Base-by-base conservation (phyloP, 2,329 filamentous ascomycete species). In the Emmonsiellopsis sp. region DNA sequence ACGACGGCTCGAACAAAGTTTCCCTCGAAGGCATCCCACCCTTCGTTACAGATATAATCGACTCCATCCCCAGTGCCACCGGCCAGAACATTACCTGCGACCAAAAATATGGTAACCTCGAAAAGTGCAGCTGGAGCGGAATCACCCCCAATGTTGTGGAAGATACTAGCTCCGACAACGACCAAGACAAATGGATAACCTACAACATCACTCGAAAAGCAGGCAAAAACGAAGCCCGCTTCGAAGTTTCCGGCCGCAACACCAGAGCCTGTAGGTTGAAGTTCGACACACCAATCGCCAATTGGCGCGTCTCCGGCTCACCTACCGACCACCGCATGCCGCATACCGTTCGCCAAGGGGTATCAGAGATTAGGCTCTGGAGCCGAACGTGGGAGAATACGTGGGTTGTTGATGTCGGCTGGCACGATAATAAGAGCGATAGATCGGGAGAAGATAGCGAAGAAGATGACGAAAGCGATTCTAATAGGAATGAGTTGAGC, bases 241-340 rank as follows among this genome's bases (percentile, higher is more conserved):
- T 97, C 58, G 74, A 79, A 50, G 74, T 97, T 30, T 75, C 79
- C 10, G 91, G 86, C 3, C 69, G 77, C 51, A 87, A 95, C 63
- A 94, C 89, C 32, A 84, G 89, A 61, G 80, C 83, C 7, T 97
- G 92, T 70, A 83, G 83, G 42, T 65, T 97, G 16, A 72, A 80
- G 38, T 89, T 94, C 63, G 79, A 87, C 56, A 72, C 72, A n/a
- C 81, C 86, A 0, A 78, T 95, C 52, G 76, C 74, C 3, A 76
- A 76, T 49, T 83, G 95, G 61, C 70, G 72, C 15, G 80, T 95
- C 35, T 71, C 78, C 11, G 85, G 81, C 51, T 80, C 79, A 31
- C 74, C 75, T 1, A 70, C 76, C 26, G 79, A 80, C 63, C 71
- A 77, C 26, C 80, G 86, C 44, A 89, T 89, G 66, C 80, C 84